Percentiles rank a stretch among this genome's conserved stretches.
phyloP scores from a whole-genome alignment of 148 eudicot genomes.

The Pharnaceum exiguum region DNA sequence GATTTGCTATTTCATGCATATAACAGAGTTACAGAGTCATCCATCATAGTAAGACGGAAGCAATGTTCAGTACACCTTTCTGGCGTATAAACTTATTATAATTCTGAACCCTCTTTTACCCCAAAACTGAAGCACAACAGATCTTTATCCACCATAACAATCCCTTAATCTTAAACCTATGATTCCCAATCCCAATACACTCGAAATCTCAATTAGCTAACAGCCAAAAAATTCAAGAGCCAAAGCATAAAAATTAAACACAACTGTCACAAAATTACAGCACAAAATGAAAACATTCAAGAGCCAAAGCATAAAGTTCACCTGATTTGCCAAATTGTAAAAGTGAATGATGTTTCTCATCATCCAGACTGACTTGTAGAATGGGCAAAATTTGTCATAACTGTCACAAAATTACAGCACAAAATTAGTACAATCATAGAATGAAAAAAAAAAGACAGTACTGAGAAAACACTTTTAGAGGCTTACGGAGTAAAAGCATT shows the following conservation, averaged over 20 bases:
- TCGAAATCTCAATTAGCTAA: no score
- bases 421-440: not conserved
- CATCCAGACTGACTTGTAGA: constrained; percentile 99
- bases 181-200: no score
- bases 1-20: no score
- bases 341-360: constrained; percentile 99
- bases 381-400: constrained; percentile 95
- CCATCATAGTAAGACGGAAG: no score
- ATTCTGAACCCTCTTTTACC: no score
- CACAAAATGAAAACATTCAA: not conserved
- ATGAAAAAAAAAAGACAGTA: constrained; percentile 2
- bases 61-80: no score
- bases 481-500: constrained; percentile 97
- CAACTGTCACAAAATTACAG: not conserved
- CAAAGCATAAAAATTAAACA: not conserved
- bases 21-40: no score
- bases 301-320: constrained; percentile 13
- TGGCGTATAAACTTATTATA: no score
- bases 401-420: constrained; percentile 34
- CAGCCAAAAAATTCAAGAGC: no score
- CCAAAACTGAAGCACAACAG: no score
- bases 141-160: no score
- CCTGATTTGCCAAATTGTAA: constrained; percentile 98
- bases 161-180: no score
- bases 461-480: not conserved